phyloP scores from a whole-genome alignment of 306 rosid genomes.

The Phaseolus lunatus region DNA sequence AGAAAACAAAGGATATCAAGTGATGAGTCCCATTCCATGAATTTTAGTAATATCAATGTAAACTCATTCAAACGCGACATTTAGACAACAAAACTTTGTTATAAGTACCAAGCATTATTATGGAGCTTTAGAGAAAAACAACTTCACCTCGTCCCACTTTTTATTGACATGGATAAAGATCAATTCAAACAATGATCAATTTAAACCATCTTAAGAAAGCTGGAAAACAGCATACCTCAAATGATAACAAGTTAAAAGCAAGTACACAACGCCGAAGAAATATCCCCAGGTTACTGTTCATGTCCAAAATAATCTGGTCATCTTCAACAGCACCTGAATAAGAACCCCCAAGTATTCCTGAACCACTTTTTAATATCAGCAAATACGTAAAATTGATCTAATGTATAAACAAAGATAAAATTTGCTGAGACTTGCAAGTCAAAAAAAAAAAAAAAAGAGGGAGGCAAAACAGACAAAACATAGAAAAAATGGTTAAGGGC shows the following conservation, averaged over 20 bases:
- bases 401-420: constrained; percentile 4
- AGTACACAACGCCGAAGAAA: constrained; percentile 87
- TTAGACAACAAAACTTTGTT: neutral
- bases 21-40: neutral
- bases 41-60: constrained; percentile 17
- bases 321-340: constrained; percentile 80
- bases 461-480: neutral
- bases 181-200: constrained; percentile 15
- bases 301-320: constrained; percentile 83
- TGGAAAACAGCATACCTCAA: constrained; percentile 65
- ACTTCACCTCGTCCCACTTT: constrained; percentile 29
- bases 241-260: constrained; percentile 86
- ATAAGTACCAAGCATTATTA: neutral
- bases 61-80: constrained; percentile 15
- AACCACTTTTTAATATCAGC: constrained; percentile 30
- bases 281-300: constrained; percentile 79
- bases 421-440: neutral
- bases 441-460: neutral
- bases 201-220: constrained; percentile 1
- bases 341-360: constrained; percentile 82
- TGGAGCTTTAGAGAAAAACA: constrained; percentile 16
- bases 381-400: constrained; percentile 2
- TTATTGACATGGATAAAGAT: constrained; percentile 1
- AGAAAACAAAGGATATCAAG: constrained; percentile 13
- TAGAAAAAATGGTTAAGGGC: constrained; percentile 15